Evolutionary conservation across 1,284 basidiomycete species (phyloP), one percentile per base, ranked within the genome.

Genomic region (Xerocomus cyaneibrunnescens): DNA sequence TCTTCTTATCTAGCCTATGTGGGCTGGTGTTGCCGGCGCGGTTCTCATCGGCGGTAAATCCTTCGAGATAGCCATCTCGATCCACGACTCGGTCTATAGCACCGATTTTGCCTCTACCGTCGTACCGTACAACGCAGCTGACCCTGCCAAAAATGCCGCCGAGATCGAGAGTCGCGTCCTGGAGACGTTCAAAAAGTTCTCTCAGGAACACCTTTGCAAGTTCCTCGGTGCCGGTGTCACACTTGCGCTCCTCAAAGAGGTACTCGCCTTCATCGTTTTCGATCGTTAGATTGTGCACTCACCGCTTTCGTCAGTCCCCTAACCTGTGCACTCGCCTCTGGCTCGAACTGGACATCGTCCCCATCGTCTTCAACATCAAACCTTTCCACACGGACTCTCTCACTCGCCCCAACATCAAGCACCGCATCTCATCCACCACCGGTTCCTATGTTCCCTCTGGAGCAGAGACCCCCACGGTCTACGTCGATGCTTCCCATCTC

Each of bases 311-410:
- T 27, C 62, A 88, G 83, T 76, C 75, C 38, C 88, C 88, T 9
- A 89, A 89, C 62, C 71, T 91, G 25, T 87, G 85, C 70, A 90
- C 87, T 36, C 81, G 82, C 44, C 78, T 89, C 16, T 88, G 89
- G 89, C 67, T 88, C 50, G 84, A 85, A 45, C 67, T 85, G 67
- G 87, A 90, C 65, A 82, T 89, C 47, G 85, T 89, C 17, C 86
- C 89, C 50, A 78, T 87, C 69, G 87, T 88, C 22, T 90, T 89
- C 75, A 89, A 89, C 71, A 89, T 89, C 77, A 89, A 87, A 67
- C 77, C 83, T 9, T 87, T 78, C 78, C 86, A 88, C 66, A 88
- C 86, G 5, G 87, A 89, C 60, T 87, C 86, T 4, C 60, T 83
- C 36, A 87, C 87, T 4, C 76, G 83, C 32, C 84, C 84, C 55